Evolutionary conservation across 805 yeast genomes (phyloP), one percentile per base, ranked within the genome.

Genomic region (Candida hispaniensis): DNA sequence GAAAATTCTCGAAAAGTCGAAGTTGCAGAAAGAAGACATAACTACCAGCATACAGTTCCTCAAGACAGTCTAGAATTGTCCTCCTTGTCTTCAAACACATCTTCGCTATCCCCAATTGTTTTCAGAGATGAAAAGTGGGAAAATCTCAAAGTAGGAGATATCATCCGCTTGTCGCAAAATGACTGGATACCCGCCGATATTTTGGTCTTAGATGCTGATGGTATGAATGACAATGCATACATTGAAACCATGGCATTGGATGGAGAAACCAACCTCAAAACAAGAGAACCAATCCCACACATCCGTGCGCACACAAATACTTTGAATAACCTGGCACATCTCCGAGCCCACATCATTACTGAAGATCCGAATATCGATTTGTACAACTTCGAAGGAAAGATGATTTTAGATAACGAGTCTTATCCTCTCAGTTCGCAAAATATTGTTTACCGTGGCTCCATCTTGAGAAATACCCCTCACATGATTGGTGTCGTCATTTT

Each of bases 191-290:
- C 99, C 0, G 95, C 96, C 0, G 99, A 91, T 59, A 50, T 91
- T 2, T 52, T 91, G 2, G 47, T 91, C 2, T 51, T 91, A 25
- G 69, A 86, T 1, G 72, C 83, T 3, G 69, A 69, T 33, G 75
- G 74, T 4, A 55, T 56, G 22, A 71, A 73, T 22, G 69, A 67
- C 43, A 44, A 45, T 38, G 85, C 78, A 23, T 81, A 72, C 44
- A 74, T 86, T 12, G 99, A 91, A 55, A 91, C 99, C 1, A 85
- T 88, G 88, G 98, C 94, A 1, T 64, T 91, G 30, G 98, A 91
- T 57, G 99, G 99, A 33, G 98, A 91, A 56, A 91, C 97, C 0
- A 88, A 85, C 51, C 63, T 91, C 42, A 91, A 91, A 54, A 66
- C 80, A 6, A 75, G 72, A 47, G 59, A 61, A 12, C 80, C 94